Evolutionary conservation across 345 rosid genomes (phyloP), one percentile per base, ranked within the genome.

Genomic region (Eutrema heterophyllum): DNA sequence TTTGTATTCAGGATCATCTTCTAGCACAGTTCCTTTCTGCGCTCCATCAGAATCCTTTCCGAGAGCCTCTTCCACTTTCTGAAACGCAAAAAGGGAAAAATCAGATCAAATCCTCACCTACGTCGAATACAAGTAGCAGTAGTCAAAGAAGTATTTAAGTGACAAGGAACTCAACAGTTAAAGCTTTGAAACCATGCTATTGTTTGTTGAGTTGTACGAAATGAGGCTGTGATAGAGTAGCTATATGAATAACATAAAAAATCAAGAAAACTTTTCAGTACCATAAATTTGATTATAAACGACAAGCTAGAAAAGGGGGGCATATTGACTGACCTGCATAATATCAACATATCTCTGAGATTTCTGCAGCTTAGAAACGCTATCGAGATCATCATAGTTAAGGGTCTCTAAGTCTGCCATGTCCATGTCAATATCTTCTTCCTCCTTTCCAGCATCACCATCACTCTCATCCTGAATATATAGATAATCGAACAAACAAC

Each of bases 1-100:
- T 84, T 87, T 93, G 78, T 89, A 95, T 61, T 92, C 97, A 2
- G 97, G 98, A 82, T 94, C 96, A 63, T 94, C 97, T 84, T 92
- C 98, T 70, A 94, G 68, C 3, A 88, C 97, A 58, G 82, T 75
- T 59, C 88, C 96, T 21, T 88, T 85, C 77, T 73, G 70, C 21
- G 85, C 74, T n/a, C 57, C 78, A 74, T 84, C 86, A 67, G 91
- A 81, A 59, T 86, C 92, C 72, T 87, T 89, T 76, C 82, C 79
- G 3, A 95, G 85, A 7, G 93, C 93, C 67, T 58, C 89, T 74
- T 88, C 96, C 21, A 92, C 98, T 88, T 89, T 93, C 87, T 92
- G 82, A 54, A 59, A 80, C n/a, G 51, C 51, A 74, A 61, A 78
- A 55, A 6, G 11, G 13, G 40, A 14, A 53, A 24, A 12, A 41